phyloP scores from a whole-genome alignment of 768 basidiomycete species.

The Mycena rosella region DNA sequence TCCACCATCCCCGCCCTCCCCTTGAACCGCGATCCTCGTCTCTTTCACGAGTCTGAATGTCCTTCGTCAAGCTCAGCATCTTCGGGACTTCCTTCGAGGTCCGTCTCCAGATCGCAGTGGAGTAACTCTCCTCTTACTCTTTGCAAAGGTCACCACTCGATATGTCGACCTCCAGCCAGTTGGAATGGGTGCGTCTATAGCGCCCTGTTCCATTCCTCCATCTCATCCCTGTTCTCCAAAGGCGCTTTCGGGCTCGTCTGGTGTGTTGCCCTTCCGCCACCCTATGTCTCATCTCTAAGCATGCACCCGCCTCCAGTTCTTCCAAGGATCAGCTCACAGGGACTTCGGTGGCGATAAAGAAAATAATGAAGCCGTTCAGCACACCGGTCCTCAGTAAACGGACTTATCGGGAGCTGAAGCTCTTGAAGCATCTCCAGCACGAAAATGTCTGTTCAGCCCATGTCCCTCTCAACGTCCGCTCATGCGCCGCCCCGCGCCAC shows the following conservation, averaged over 20 bases:
- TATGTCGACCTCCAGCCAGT: conserved; percentile 99
- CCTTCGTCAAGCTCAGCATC: conserved; percentile 98
- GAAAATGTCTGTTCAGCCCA: conserved; percentile 80
- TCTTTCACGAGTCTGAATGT: conserved; percentile 62
- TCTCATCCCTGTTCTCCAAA: conserved; percentile 43
- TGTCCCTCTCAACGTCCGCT: conserved; percentile 1
- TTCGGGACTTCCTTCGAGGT: conserved; percentile 99
- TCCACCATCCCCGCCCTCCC: conserved; percentile 11
- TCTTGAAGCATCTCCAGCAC: conserved; percentile 98
- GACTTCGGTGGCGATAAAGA: conserved; percentile 97
- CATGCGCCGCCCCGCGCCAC: conserved; percentile 18
- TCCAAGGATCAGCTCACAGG: conserved; percentile 96
- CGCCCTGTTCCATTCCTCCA: conserved; percentile 27
- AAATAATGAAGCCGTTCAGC: conserved; percentile 99
- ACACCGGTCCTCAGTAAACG: conserved; percentile 98
- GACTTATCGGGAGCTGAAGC: conserved; percentile 97
- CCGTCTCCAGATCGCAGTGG: conserved; percentile 37
- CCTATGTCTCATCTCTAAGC: conserved; percentile 16
- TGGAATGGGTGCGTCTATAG: conserved; percentile 86
- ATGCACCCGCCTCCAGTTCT: conserved; percentile 64
- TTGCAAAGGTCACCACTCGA: conserved; percentile 90
- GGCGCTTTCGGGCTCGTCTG: conserved; percentile 99
- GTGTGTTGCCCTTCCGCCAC: conserved; percentile 58
- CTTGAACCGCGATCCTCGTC: conserved; percentile 11
- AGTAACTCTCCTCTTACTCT: conserved; percentile 35